These are phyloP conservation scores for Komagataea norvegica DNA, from an alignment of 1,139 yeast species.

Conservation along the genomic window DNA sequence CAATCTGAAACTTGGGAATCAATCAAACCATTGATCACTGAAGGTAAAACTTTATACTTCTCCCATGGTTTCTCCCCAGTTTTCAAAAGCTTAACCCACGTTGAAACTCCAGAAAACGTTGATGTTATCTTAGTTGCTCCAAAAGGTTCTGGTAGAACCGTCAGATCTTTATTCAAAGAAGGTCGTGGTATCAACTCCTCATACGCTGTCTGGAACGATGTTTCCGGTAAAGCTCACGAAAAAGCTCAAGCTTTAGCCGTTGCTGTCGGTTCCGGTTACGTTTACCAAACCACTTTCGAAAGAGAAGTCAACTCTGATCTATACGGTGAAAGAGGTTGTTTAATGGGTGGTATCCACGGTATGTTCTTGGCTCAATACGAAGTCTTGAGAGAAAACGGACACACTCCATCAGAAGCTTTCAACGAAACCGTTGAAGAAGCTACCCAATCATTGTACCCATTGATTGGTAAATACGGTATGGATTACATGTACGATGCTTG, in stretches of 20 bases:
- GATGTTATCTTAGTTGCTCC: conserved; percentile 99
- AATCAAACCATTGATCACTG: conserved; percentile 86
- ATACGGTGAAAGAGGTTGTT: conserved; percentile 99
- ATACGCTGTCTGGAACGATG: conserved; percentile 99
- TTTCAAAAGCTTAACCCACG: conserved; percentile 95
- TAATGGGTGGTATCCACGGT: conserved; percentile 99
- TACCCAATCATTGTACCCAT: conserved; percentile 98
- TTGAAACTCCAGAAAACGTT: conserved; percentile 89
- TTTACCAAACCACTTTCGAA: conserved; percentile 98
- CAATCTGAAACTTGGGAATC: conserved; percentile 96
- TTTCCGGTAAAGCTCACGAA: conserved; percentile 98
- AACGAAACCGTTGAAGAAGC: conserved; percentile 99
- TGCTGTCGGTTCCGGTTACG: conserved; percentile 99
- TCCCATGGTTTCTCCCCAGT: conserved; percentile 99
- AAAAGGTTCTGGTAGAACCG: conserved; percentile 99
- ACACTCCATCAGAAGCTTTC: conserved; percentile 99
- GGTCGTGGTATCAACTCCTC: conserved; percentile 99
- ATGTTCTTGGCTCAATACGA: conserved; percentile 99
- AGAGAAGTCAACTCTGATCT: conserved; percentile 98
- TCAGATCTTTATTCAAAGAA: conserved; percentile 97
- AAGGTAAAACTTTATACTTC: conserved; percentile 97
- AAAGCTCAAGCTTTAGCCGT: conserved; percentile 98
- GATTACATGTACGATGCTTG: conserved; percentile 99
- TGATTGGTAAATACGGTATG: conserved; percentile 99
- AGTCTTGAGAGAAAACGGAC: conserved; percentile 98